Evolutionary conservation across 768 basidiomycete genomes (phyloP).

Genomic region (Rhizopogon sp.): DNA sequence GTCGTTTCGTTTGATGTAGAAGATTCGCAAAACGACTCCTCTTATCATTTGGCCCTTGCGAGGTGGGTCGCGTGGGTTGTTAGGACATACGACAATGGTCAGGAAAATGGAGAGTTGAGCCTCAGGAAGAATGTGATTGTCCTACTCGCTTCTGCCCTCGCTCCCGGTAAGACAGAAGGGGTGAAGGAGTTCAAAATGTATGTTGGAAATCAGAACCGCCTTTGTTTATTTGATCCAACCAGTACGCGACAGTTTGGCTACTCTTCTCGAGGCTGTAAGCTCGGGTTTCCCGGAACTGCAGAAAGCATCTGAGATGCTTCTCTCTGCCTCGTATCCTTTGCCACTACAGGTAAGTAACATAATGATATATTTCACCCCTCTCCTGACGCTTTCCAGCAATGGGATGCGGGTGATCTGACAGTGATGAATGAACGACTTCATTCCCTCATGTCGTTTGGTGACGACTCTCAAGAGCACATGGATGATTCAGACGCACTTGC

Average conservation of each 20-base stretch:
- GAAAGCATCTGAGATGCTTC: conserved; percentile 14
- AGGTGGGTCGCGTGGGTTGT: conserved; percentile 68
- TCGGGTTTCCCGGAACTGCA: conserved; percentile 15
- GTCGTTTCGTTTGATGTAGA: conserved; percentile 14
- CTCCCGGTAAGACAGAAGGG: conserved; percentile 27
- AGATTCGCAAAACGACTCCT: conserved; percentile 27
- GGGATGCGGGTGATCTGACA: conserved; percentile 45
- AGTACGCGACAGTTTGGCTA: conserved; percentile 12
- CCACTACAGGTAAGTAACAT: conserved; percentile 13
- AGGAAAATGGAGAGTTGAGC: conserved; percentile 30
- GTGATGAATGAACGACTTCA: conserved; percentile 54
- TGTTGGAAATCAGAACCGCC: conserved; percentile 5
- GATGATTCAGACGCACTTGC: neutral
- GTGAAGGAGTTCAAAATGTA: conserved; percentile 30
- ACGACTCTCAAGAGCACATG: conserved; percentile 6
- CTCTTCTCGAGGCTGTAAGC: conserved; percentile 16
- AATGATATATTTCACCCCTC: neutral
- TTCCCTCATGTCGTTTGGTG: conserved; percentile 24
- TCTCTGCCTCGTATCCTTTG: neutral
- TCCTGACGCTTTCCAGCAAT: conserved; percentile 32
- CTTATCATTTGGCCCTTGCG: conserved; percentile 57
- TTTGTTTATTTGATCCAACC: conserved; percentile 1
- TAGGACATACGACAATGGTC: conserved; percentile 31
- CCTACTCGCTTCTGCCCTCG: conserved; percentile 43
- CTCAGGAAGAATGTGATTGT: conserved; percentile 42